Conservation (phyloP, 2,329 filamentous ascomycete species). For the Drechslerella dactyloides region DNA sequence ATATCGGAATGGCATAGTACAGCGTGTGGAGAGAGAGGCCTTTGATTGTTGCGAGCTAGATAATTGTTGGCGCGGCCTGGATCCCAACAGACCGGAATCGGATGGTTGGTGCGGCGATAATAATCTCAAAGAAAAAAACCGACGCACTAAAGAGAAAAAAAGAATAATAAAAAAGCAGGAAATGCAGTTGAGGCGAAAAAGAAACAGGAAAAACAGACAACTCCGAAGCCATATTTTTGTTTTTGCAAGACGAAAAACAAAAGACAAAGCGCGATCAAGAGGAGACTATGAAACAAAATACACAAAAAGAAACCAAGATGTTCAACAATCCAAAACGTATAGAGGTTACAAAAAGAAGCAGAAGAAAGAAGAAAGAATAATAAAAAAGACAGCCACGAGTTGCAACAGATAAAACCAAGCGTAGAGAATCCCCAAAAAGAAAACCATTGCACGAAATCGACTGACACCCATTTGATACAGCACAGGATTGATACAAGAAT, state of each 20-base stretch:
- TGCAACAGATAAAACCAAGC: constrained; percentile 33
- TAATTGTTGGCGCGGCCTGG: too few species aligned
- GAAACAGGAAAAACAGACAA: constrained; percentile 32
- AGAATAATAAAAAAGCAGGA: neutral
- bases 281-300: constrained; percentile 8
- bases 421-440: constrained; percentile 25
- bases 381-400: constrained; percentile 29
- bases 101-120: neutral
- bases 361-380: constrained; percentile 17
- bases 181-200: constrained; percentile 8
- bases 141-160: constrained; percentile 9
- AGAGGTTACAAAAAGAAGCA: constrained; percentile 20
- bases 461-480: constrained; percentile 46
- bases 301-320: neutral
- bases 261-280: neutral
- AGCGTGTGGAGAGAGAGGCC: neutral
- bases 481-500: constrained; percentile 46
- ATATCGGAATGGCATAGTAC: constrained; percentile 12
- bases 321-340: constrained; percentile 1
- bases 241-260: constrained; percentile 16
- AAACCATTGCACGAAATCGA: constrained; percentile 42
- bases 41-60: neutral
- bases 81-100: neutral
- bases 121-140: constrained; percentile 6
- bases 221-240: constrained; percentile 45